These are phyloP conservation scores for Eutypa lata DNA, from an alignment of 2,329 filamentous ascomycete species.

Conservation along the genomic window DNA sequence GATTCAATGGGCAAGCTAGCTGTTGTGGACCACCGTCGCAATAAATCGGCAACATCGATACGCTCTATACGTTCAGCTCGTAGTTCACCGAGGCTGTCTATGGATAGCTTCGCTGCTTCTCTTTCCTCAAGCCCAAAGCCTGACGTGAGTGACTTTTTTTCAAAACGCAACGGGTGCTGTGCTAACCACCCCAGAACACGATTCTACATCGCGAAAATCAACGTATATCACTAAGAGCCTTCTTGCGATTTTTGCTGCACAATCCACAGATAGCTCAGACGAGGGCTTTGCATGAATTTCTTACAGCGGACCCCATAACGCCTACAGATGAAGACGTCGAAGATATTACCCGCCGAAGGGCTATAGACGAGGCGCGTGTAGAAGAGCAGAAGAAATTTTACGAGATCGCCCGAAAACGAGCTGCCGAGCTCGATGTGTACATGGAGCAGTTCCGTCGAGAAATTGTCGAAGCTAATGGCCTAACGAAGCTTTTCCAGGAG, in stretches of 20 bases:
- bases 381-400: constrained; percentile 95
- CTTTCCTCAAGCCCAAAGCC: constrained; percentile 26
- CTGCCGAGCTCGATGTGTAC: constrained; percentile 90
- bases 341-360: constrained; percentile 76
- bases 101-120: constrained; percentile 39
- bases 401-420: constrained; percentile 86
- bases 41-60: constrained; percentile 33
- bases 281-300: constrained; percentile 79
- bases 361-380: constrained; percentile 81
- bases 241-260: constrained; percentile 79
- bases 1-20: constrained; percentile 39
- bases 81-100: constrained; percentile 40
- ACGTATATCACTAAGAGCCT: constrained; percentile 85
- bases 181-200: constrained; percentile 43
- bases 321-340: constrained; percentile 78
- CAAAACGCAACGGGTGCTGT: constrained; percentile 15
- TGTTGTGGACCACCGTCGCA: constrained; percentile 40
- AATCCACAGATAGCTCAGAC: constrained; percentile 82
- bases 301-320: constrained; percentile 69
- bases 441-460: constrained; percentile 86
- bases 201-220: constrained; percentile 83
- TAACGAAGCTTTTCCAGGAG: constrained; percentile 89
- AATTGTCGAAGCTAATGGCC: constrained; percentile 70
- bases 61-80: constrained; percentile 29
- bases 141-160: constrained; percentile 15